Percentiles rank a stretch among this genome's conserved stretches.
Conservation (phyloP, 2,329 filamentous ascomycete genomes). For the Endoconidiophora polonica region DNA sequence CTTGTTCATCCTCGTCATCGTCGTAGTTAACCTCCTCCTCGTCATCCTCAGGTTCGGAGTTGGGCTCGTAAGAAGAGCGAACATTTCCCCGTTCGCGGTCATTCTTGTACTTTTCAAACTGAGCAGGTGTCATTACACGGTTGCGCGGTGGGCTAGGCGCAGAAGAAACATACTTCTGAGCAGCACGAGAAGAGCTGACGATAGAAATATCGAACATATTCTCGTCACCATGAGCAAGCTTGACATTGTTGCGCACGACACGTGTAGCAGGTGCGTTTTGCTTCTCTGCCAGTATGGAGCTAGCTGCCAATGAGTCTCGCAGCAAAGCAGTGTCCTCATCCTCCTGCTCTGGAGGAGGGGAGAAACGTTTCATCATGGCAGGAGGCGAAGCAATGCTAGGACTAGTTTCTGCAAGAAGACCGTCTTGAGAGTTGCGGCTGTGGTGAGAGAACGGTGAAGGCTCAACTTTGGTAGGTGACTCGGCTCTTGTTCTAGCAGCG, state of each 20-base stretch:
- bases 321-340: slow-evolving; percentile 38
- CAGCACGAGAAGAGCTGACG: slow-evolving; percentile 22
- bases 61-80: slow-evolving; percentile 15
- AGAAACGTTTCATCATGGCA: slow-evolving; percentile 8
- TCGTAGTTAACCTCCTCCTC: slow-evolving; percentile 50
- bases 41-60: slow-evolving; percentile 38
- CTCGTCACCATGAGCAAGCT: slow-evolving; percentile 25
- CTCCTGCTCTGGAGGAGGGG: slow-evolving; percentile 25
- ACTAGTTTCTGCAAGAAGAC: slow-evolving; percentile 23
- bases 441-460: slow-evolving; percentile 31
- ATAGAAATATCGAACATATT: slow-evolving; percentile 37
- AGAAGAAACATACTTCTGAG: slow-evolving; percentile 21
- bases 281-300: slow-evolving; percentile 24
- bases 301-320: slow-evolving; percentile 34
- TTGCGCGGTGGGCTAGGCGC: slow-evolving; percentile 31
- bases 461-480: slow-evolving; percentile 18
- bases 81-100: slow-evolving; percentile 48
- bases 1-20: slow-evolving; percentile 63
- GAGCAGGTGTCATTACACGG: slow-evolving; percentile 78
- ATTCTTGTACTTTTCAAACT: slow-evolving; percentile 68
- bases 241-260: neutral
- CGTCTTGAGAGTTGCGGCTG: slow-evolving; percentile 34
- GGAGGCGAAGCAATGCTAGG: slow-evolving; percentile 15
- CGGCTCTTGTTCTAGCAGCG: slow-evolving; percentile 18
- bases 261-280: neutral